Base-by-base conservation (phyloP, 164 flowering plant genomes). In the Protea cynaroides region DNA sequence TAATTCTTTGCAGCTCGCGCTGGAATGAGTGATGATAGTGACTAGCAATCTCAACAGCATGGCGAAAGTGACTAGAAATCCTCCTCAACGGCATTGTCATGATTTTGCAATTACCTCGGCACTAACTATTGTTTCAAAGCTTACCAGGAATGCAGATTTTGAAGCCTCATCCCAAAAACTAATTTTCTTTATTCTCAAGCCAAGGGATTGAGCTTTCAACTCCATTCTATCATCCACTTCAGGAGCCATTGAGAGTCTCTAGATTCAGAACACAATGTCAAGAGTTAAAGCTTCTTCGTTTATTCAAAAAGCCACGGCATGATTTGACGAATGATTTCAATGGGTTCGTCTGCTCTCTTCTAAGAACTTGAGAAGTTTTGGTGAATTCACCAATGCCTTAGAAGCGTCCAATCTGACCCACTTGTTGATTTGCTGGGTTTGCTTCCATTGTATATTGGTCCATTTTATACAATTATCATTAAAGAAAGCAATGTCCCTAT, bases 21-120 rank as follows among this genome's bases (percentile, higher is more conserved):
- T 21, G 76, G 83, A 74, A 65, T 78, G 58, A 72, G 83, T 69
- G 82, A 82, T 66, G 86, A 72, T 55, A 83, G 90, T 83, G 94
- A 84, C 79, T 85, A 86, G 76, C 65, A 63, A 59, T 43, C 10
- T 58, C 60, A 56, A 51, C 59, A 38, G 36, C 61, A 49, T 25
- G 82, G 84, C 65, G 86, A 72, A 58, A 83, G 90, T 83, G 94
- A 84, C 79, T 85, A 86, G 77, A 64, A 63, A 59, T 43, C 64
- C 51, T 66, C 47, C 10, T 58, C 58, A 56, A 51, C 59, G 29
- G 25, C 61, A 53, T 36, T 62, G 69, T 62, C 61, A 49, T 59
- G 56, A 60, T 38, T 65, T 67, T 56, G 62, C 64, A 36, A 73
- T 43, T 44, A 46, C 49, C 13, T 54, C 61, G 58, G 76, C 70